Conservation (phyloP, 495 filamentous ascomycete genomes). For the Talaromyces borbonicus region DNA sequence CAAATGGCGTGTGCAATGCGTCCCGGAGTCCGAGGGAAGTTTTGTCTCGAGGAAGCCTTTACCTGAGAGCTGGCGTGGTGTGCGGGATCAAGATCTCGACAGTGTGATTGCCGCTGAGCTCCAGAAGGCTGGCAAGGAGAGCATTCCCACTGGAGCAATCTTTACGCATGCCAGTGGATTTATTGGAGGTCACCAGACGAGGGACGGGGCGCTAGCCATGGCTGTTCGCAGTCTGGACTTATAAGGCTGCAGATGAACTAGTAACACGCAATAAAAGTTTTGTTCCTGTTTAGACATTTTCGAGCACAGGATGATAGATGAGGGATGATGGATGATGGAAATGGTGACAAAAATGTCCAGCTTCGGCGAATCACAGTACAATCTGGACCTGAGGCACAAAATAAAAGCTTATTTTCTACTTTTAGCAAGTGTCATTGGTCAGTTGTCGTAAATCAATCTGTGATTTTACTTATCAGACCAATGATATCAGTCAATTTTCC, state of each 20-base stretch:
- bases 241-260: constrained; percentile 16
- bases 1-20: constrained; percentile 90
- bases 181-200: constrained; percentile 88
- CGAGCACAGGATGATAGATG: too few relatives aligned
- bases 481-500: too few relatives aligned
- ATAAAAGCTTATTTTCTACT: too few relatives aligned
- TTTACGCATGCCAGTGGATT: constrained; percentile 95
- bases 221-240: constrained; percentile 64
- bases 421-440: too few relatives aligned
- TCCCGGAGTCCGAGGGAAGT: constrained; percentile 66
- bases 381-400: too few relatives aligned
- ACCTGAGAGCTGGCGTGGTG: constrained; percentile 83
- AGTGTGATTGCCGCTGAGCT: constrained; percentile 54
- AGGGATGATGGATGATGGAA: not conserved
- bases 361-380: too few relatives aligned
- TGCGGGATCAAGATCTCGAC: constrained; percentile 76
- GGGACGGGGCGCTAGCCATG: constrained; percentile 83
- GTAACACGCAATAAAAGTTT: not conserved
- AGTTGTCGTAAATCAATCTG: too few relatives aligned
- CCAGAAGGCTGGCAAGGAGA: constrained; percentile 28
- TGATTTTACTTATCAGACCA: too few relatives aligned
- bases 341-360: not conserved
- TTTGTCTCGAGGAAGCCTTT: constrained; percentile 86
- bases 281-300: too few relatives aligned
- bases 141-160: constrained; percentile 54